Evolutionary conservation across 2,329 filamentous ascomycete species (phyloP), one percentile per base, ranked within the genome.

Genomic region (Colletotrichum spaethianum): DNA sequence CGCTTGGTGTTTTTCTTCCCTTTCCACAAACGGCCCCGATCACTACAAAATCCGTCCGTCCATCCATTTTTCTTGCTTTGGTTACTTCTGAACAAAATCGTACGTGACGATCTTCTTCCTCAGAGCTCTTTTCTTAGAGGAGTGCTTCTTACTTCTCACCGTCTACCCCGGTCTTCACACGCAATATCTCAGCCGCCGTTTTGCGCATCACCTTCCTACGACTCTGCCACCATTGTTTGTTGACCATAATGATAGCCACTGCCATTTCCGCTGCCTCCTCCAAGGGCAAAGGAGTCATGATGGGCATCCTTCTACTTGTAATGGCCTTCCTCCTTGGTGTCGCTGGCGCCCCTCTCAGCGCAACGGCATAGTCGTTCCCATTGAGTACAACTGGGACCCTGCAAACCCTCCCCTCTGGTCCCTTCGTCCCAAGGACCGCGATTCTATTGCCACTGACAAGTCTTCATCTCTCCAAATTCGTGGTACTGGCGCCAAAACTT

Each of bases 361-460:
- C 12, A 31, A 69, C 2, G 18, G 40, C 42, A 33, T 14, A 18
- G 18, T 2, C 33, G 8, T 31, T 28, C 18, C 46, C 14, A 6
- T n/a, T 9, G 20, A 31, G 2, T 16, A 48, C 9, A 31, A 50
- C 63, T 62, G 63, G 46, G 63, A 60, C 33, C 23, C 42, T 7
- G 48, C 23, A n/a, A 16, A 61, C 6, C 63, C 63, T 56, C 63
- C 67, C 12, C 20, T 55, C 46, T 70, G 68, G 68, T 14, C 68
- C n/a, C 33, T 62, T 8, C 68, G 63, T 14, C 55, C 55, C 0
- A 56, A 62, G 2, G 50, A 72, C 4, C 65, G 20, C 2, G n/a
- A 50, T 7, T 14, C 20, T 16, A 36, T 50, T 33, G 33, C 36
- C 12, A 7, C 6, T 14, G 31, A 16, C n/a, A 16, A 20, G 18